Evolutionary conservation across 2,329 filamentous ascomycete species (phyloP).

Genomic region (Alternaria arborescens): DNA sequence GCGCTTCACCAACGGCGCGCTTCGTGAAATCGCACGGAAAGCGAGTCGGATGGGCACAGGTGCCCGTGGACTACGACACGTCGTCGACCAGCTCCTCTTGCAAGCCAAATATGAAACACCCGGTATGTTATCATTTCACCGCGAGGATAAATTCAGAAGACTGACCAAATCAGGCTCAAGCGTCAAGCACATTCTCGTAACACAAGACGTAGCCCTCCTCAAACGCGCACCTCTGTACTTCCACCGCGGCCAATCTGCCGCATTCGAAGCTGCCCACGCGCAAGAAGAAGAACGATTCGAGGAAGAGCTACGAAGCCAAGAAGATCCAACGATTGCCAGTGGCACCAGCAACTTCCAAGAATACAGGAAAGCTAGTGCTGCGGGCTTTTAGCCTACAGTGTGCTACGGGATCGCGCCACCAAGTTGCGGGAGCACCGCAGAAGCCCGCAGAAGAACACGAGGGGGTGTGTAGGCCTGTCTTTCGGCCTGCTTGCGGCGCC

Average conservation of each 20-base stretch:
- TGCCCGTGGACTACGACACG: conserved; percentile 57
- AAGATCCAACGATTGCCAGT: conserved; percentile 33
- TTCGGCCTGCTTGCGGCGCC: neutral
- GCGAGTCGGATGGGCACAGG: conserved; percentile 77
- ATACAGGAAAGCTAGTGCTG: conserved; percentile 54
- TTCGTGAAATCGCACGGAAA: conserved; percentile 82
- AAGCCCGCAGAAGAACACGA: conserved; percentile 1
- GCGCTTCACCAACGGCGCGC: conserved; percentile 80
- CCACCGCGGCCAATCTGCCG: conserved; percentile 52
- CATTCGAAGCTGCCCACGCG: conserved; percentile 51
- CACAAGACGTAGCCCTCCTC: conserved; percentile 55
- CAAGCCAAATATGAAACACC: conserved; percentile 60
- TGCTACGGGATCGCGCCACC: conserved; percentile 6
- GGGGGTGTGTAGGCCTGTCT: neutral
- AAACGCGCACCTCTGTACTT: conserved; percentile 55
- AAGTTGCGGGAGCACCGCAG: conserved; percentile 1
- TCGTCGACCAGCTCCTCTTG: conserved; percentile 58
- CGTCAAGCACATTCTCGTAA: conserved; percentile 58
- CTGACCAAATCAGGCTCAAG: conserved; percentile 46
- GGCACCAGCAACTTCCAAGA: conserved; percentile 54
- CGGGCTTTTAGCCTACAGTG: conserved; percentile 33
- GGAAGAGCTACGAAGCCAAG: conserved; percentile 45
- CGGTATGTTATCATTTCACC: conserved; percentile 33
- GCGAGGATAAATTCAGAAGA: neutral
- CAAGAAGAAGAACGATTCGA: conserved; percentile 59